Conservation (phyloP, 164 flowering plant genomes). For the Sedum album region DNA sequence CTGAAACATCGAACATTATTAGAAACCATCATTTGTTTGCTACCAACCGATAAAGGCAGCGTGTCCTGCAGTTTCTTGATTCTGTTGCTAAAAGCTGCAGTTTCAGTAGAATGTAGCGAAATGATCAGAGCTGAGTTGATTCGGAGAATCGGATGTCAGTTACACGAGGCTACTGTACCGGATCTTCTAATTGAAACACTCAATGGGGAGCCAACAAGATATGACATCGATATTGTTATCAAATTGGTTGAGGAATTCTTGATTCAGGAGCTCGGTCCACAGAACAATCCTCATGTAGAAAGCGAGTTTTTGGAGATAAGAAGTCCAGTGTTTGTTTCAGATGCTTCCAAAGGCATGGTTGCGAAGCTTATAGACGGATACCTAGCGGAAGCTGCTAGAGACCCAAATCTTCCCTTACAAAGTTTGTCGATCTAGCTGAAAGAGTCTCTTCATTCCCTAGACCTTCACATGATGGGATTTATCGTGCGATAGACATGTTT, state of each 20-base stretch:
- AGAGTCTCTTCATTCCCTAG: constrained; percentile 44
- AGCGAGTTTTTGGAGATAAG: constrained; percentile 30
- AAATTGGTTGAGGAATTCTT: constrained; percentile 44
- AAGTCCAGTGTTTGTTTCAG: constrained; percentile 27
- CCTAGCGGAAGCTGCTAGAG: constrained; percentile 62
- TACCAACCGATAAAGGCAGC: constrained; percentile 47
- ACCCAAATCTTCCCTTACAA: constrained; percentile 46
- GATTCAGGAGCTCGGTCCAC: constrained; percentile 24
- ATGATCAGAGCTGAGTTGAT: constrained; percentile 30
- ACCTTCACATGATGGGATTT: constrained; percentile 62
- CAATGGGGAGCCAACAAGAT: constrained; percentile 29
- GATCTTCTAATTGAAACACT: constrained; percentile 47
- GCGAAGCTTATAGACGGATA: constrained; percentile 68
- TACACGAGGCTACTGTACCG: constrained; percentile 53
- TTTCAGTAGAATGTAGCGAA: constrained; percentile 43
- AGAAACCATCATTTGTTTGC: constrained; percentile 46
- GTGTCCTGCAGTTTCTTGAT: constrained; percentile 52
- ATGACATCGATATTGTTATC: constrained; percentile 42
- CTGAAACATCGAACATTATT: constrained; percentile 38
- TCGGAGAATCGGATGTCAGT: constrained; percentile 41
- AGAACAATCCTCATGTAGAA: constrained; percentile 17
- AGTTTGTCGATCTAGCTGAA: constrained; percentile 50
- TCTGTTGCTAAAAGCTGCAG: constrained; percentile 43
- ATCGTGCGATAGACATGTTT: constrained; percentile 73
- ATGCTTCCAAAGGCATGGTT: constrained; percentile 40